These are phyloP conservation scores for Catharanthus roseus DNA, from an alignment of 257 asterid genomes.

Conservation along the genomic window DNA sequence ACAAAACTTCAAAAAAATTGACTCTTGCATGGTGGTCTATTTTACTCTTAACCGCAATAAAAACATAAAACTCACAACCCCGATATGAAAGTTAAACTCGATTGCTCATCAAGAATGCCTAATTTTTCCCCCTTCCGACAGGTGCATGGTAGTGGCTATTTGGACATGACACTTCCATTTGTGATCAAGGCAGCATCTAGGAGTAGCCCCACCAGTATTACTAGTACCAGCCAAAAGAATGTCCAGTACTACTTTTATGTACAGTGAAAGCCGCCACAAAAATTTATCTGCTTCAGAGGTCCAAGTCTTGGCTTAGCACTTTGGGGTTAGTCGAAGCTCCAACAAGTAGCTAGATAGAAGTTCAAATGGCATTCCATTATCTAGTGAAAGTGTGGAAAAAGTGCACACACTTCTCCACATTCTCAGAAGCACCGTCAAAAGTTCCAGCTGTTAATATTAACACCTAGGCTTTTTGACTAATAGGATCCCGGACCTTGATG, in stretches of 20 bases:
- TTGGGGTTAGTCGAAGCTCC: background rate
- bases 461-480: background rate
- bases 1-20: no score
- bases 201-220: background rate
- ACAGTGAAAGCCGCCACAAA: background rate
- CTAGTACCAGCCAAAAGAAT: background rate
- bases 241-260: background rate
- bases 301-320: background rate
- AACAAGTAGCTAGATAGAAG: background rate
- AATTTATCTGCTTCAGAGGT: background rate
- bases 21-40: background rate
- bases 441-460: background rate
- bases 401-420: no score
- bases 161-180: background rate
- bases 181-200: background rate
- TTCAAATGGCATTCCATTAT: background rate
- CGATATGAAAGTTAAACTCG: background rate
- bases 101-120: background rate
- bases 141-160: background rate
- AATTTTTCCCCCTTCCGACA: background rate
- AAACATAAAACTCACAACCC: background rate
- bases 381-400: background rate
- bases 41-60: background rate
- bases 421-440: background rate
- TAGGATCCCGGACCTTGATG: background rate